Conservation (phyloP, 345 rosid species). For the Ailanthus altissimus region DNA sequence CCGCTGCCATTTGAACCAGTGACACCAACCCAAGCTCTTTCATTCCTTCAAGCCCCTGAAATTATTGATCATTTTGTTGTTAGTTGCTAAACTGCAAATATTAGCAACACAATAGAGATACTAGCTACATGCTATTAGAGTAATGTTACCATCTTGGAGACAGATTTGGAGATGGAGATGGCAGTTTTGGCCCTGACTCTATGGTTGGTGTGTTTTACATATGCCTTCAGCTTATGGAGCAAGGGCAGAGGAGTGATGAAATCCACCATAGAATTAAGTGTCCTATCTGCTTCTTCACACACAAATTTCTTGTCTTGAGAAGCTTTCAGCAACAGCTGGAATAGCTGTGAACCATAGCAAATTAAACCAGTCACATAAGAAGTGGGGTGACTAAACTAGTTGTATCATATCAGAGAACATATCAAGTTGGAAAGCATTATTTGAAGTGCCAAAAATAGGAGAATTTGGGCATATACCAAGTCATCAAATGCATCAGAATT, state of each 20-base stretch:
- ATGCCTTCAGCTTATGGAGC: conserved; percentile 54
- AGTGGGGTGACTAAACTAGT: neutral
- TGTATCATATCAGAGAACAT: too few species aligned
- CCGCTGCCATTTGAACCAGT: conserved; percentile 58
- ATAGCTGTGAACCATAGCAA: conserved; percentile 35
- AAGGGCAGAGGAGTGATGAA: conserved; percentile 58
- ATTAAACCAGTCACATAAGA: neutral
- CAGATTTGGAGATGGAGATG: conserved; percentile 53
- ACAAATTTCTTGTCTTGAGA: conserved; percentile 92
- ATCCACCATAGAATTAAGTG: conserved; percentile 57
- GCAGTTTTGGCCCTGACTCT: conserved; percentile 86
- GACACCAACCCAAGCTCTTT: conserved; percentile 58
- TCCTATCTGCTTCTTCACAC: conserved; percentile 83
- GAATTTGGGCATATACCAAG: conserved; percentile 43
- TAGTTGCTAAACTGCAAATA: neutral
- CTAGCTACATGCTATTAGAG: neutral
- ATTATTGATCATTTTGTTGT: neutral
- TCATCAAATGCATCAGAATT: conserved; percentile 57
- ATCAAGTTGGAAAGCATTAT: neutral
- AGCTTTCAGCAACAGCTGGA: conserved; percentile 84
- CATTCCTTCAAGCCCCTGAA: conserved; percentile 61
- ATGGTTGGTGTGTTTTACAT: conserved; percentile 60
- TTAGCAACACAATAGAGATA: neutral
- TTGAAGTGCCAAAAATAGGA: neutral
- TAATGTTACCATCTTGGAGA: conserved; percentile 59